Conservation (phyloP, 306 rosid genomes). For the Ormosia emarginata region DNA sequence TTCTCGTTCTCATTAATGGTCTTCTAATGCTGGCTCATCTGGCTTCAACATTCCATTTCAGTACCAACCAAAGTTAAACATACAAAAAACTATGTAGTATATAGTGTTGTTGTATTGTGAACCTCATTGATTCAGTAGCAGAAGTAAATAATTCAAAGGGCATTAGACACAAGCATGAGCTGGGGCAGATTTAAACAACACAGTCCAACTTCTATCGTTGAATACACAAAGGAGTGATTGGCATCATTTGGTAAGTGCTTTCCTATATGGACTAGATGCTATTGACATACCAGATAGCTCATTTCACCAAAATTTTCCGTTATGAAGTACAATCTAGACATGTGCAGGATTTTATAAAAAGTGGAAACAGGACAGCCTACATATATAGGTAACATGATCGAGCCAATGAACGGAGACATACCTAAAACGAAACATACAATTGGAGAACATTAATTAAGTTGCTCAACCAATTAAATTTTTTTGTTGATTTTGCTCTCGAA, state of each 20-base stretch:
- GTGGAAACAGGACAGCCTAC: too few relatives aligned
- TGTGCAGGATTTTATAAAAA: too few relatives aligned
- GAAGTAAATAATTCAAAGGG: background rate
- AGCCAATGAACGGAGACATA: background rate
- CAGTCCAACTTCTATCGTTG: background rate
- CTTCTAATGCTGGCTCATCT: background rate
- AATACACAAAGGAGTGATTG: background rate
- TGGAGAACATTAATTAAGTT: background rate
- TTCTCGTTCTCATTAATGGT: background rate
- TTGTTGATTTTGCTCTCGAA: background rate
- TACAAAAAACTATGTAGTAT: background rate
- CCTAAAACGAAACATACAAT: background rate
- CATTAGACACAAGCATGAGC: background rate
- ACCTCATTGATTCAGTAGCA: background rate
- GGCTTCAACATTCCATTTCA: background rate
- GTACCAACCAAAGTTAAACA: background rate
- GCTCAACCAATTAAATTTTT: background rate
- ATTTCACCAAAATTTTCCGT: background rate
- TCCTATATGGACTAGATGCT: background rate
- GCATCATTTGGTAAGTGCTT: background rate
- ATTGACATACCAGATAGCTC: background rate
- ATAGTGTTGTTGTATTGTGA: background rate
- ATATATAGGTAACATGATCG: background rate
- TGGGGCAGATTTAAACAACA: background rate
- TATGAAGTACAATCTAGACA: background rate